These are phyloP conservation scores for Volvariella surrecta DNA, from an alignment of 1,284 basidiomycete species.

Conservation along the genomic window DNA sequence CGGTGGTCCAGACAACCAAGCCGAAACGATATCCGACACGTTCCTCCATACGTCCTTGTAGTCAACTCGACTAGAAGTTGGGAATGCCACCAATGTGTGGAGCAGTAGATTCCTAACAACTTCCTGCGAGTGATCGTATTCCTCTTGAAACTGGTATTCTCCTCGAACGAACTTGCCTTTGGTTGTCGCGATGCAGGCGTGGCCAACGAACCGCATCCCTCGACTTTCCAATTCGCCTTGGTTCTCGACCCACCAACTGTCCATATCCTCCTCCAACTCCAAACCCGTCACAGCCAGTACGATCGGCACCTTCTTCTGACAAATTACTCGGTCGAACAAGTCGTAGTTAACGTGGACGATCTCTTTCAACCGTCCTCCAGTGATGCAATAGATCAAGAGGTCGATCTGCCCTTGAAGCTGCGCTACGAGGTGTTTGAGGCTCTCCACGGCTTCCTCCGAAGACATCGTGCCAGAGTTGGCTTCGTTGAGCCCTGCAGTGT, in stretches of 20 bases:
- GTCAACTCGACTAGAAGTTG: too few species aligned
- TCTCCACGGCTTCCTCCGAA: constrained; percentile 15
- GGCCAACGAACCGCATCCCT: not conserved
- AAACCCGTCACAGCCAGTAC: constrained; percentile 29
- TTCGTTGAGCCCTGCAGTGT: constrained; percentile 14
- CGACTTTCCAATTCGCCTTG: constrained; percentile 11
- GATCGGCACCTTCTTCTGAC: constrained; percentile 23
- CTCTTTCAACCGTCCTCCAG: constrained; percentile 22
- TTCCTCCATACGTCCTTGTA: too few species aligned
- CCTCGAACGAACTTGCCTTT: constrained; percentile 3
- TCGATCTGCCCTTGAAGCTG: constrained; percentile 22
- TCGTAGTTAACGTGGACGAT: constrained; percentile 25
- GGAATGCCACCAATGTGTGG: too few species aligned
- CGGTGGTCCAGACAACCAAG: too few species aligned
- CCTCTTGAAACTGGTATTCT: constrained; percentile 12
- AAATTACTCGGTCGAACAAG: constrained; percentile 24
- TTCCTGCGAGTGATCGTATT: constrained; percentile 16
- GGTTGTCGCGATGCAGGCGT: too few species aligned
- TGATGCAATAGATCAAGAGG: constrained; percentile 29
- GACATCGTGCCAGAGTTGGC: constrained; percentile 10
- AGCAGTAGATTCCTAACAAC: too few species aligned
- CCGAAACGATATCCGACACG: too few species aligned
- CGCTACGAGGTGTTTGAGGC: constrained; percentile 21
- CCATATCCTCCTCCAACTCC: constrained; percentile 26
- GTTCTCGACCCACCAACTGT: constrained; percentile 29